Conservation (phyloP, 495 filamentous ascomycete genomes). For the Friedmanniomyces endolithicus region DNA sequence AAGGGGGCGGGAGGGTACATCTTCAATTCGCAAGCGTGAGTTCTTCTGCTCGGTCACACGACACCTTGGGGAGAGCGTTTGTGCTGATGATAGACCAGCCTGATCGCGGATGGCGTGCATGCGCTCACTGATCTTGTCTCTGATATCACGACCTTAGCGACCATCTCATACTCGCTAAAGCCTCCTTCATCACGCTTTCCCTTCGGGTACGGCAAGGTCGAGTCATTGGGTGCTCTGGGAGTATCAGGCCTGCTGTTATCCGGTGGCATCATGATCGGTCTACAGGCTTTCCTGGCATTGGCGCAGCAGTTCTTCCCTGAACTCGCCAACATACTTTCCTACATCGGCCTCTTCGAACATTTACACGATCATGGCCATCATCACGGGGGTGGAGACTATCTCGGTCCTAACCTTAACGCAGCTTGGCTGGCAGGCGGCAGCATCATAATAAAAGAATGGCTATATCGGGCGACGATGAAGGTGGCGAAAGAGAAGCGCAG, state of each 20-base stretch:
- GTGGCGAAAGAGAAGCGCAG: slow-evolving; percentile 88
- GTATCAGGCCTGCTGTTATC: slow-evolving; percentile 79
- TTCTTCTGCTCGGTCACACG: not conserved
- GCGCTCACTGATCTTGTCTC: slow-evolving; percentile 88
- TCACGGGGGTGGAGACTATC: slow-evolving; percentile 41
- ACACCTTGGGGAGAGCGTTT: not conserved
- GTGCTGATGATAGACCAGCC: slow-evolving; percentile 21
- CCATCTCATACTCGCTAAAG: slow-evolving; percentile 79
- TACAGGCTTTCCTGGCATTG: slow-evolving; percentile 60
- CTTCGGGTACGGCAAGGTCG: slow-evolving; percentile 89
- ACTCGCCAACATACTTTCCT: slow-evolving; percentile 45
- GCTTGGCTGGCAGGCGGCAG: slow-evolving; percentile 91
- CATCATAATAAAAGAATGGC: slow-evolving; percentile 87
- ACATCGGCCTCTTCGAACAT: slow-evolving; percentile 51
- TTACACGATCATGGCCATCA: slow-evolving; percentile 50
- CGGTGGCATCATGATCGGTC: slow-evolving; percentile 83
- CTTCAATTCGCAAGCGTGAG: slow-evolving; percentile 68
- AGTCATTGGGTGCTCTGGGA: slow-evolving; percentile 83
- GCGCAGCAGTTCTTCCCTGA: slow-evolving; percentile 72
- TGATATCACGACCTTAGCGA: slow-evolving; percentile 84
- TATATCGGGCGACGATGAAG: slow-evolving; percentile 97
- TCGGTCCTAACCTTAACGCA: slow-evolving; percentile 75
- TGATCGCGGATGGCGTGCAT: slow-evolving; percentile 91
- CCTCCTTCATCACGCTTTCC: slow-evolving; percentile 74
- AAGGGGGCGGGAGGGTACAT: slow-evolving; percentile 86